Conservation (phyloP, 257 asterid genomes). For the Oldenlandia corymbosa region DNA sequence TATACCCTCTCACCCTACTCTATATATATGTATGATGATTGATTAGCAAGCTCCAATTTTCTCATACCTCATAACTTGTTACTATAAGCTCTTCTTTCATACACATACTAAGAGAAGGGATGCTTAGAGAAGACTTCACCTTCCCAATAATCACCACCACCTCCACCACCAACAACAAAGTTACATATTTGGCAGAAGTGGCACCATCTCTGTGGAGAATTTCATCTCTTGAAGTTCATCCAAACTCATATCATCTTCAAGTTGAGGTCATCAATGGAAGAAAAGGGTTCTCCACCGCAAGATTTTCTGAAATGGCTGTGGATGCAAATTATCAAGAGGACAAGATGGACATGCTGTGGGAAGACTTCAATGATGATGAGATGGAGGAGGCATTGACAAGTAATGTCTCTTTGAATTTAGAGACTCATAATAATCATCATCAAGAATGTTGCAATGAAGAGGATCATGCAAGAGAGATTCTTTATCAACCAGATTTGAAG, state of each 20-base stretch:
- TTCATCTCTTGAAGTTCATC: conserved; percentile 14
- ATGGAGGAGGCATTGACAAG: not conserved
- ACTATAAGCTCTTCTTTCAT: conserved; percentile 4
- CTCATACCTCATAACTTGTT: not conserved
- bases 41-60: not conserved
- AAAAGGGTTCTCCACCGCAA: conserved; percentile 14
- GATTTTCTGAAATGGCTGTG: conserved; percentile 22
- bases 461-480: not conserved
- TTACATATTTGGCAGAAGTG: conserved; percentile 5
- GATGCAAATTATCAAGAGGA: not conserved
- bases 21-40: no score
- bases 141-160: conserved; percentile 32
- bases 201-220: conserved; percentile 42
- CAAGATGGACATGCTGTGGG: conserved; percentile 55
- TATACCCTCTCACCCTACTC: no score
- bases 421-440: no score
- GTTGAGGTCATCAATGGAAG: conserved; percentile 14
- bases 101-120: no score
- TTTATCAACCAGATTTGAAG: conserved; percentile 9
- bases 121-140: conserved; percentile 34
- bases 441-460: not conserved
- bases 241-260: conserved; percentile 1
- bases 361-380: conserved; percentile 40
- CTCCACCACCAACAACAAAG: conserved; percentile 20
- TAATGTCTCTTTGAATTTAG: not conserved